These are phyloP conservation scores for Acacia acuminata DNA, from an alignment of 306 rosid genomes.

Conservation along the genomic window DNA sequence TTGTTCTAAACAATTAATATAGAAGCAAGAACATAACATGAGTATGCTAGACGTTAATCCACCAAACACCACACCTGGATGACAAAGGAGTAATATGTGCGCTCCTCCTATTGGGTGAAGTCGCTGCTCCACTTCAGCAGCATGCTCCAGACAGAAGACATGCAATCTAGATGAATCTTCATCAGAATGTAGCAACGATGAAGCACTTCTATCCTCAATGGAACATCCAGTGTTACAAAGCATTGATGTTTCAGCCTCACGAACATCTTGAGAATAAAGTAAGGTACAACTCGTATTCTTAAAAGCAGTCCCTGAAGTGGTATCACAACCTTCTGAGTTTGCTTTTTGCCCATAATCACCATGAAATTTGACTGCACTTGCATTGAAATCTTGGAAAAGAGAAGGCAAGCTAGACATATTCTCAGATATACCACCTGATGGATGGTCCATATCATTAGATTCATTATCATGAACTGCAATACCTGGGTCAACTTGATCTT, in stretches of 20 bases:
- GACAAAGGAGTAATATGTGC: slow-evolving; percentile 80
- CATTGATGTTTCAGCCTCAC: slow-evolving; percentile 53
- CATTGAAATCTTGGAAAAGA: slow-evolving; percentile 39
- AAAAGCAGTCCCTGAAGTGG: slow-evolving; percentile 45
- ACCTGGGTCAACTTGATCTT: slow-evolving; percentile 57
- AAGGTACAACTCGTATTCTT: slow-evolving; percentile 41
- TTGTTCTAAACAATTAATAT: slow-evolving; percentile 14
- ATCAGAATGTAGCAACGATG: slow-evolving; percentile 55
- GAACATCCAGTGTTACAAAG: slow-evolving; percentile 40
- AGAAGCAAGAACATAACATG: slow-evolving; percentile 10
- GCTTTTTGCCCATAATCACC: neutral
- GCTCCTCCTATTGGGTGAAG: slow-evolving; percentile 92
- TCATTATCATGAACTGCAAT: slow-evolving; percentile 42
- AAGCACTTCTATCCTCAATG: slow-evolving; percentile 42
- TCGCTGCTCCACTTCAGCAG: slow-evolving; percentile 84
- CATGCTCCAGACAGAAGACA: slow-evolving; percentile 98
- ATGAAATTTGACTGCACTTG: slow-evolving; percentile 28
- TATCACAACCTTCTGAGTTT: slow-evolving; percentile 43
- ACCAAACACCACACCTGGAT: slow-evolving; percentile 76
- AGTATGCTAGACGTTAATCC: slow-evolving; percentile 21
- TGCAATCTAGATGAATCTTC: slow-evolving; percentile 92
- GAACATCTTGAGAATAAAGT: slow-evolving; percentile 43
- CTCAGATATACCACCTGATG: slow-evolving; percentile 50
- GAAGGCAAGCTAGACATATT: slow-evolving; percentile 43
- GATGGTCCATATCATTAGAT: slow-evolving; percentile 38